Percentiles rank a stretch among this genome's conserved stretches.
These are phyloP conservation scores for Pichia terricola DNA, from an alignment of 1,139 yeast species.

Conservation along the genomic window DNA sequence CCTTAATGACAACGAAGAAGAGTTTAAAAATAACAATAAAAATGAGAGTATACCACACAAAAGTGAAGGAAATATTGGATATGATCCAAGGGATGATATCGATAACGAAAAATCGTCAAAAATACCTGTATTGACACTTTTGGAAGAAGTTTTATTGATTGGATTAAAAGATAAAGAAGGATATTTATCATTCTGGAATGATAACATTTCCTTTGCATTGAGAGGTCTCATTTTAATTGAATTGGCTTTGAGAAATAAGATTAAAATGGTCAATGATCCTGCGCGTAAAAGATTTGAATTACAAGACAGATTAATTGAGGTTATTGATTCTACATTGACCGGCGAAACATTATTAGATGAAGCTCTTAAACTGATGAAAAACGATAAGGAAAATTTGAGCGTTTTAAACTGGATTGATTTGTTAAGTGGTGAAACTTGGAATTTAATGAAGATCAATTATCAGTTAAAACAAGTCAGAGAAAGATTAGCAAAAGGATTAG, in stretches of 20 bases:
- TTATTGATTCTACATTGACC: slow-evolving; percentile 74
- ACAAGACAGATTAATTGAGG: slow-evolving; percentile 80
- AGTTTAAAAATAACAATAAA: slow-evolving; percentile 1
- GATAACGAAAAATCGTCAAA: slow-evolving; percentile 35
- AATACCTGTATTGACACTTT: slow-evolving; percentile 71
- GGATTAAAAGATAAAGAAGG: slow-evolving; percentile 96
- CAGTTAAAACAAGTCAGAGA: slow-evolving; percentile 97
- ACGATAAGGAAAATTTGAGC: slow-evolving; percentile 68
- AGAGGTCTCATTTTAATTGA: slow-evolving; percentile 92
- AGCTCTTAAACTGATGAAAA: slow-evolving; percentile 81
- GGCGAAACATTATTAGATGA: slow-evolving; percentile 95
- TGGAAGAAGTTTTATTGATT: slow-evolving; percentile 91
- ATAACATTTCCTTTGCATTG: slow-evolving; percentile 88
- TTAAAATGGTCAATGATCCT: slow-evolving; percentile 84
- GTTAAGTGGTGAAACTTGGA: slow-evolving; percentile 96
- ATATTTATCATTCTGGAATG: slow-evolving; percentile 95
- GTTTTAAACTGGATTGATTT: slow-evolving; percentile 93
- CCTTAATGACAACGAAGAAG: slow-evolving; percentile 3
- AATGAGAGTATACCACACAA: slow-evolving; percentile 1
- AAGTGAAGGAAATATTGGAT: slow-evolving; percentile 47
- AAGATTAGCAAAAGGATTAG: slow-evolving; percentile 90
- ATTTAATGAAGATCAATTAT: slow-evolving; percentile 83
- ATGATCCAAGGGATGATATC: slow-evolving; percentile 65
- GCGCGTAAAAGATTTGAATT: slow-evolving; percentile 86
- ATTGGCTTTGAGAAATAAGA: slow-evolving; percentile 82